phyloP scores from a whole-genome alignment of 1,139 yeast species.

The Tardiomyces depauwii region DNA sequence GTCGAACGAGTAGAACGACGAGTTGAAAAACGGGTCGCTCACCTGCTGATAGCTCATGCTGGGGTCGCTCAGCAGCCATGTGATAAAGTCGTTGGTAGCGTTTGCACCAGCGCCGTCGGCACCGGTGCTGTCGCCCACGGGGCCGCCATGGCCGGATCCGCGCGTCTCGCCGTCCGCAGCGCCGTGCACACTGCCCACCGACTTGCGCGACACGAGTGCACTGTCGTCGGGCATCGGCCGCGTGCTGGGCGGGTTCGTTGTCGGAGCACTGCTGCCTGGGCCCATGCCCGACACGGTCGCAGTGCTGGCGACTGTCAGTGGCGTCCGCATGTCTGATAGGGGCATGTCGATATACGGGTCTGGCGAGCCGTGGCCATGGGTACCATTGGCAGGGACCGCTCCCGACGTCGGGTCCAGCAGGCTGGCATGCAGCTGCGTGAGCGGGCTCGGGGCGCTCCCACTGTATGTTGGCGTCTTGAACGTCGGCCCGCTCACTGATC shows the following conservation, averaged over 20 bases:
- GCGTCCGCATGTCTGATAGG: conserved; percentile 11
- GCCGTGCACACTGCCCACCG: no score
- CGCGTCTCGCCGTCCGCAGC: background rate
- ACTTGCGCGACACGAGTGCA: no score
- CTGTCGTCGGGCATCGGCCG: background rate
- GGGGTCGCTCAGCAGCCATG: conserved; percentile 15
- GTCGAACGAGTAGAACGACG: conserved; percentile 8
- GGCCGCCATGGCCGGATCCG: no score
- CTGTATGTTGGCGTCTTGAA: background rate
- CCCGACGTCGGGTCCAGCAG: background rate
- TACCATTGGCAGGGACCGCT: conserved; percentile 1
- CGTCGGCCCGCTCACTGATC: background rate
- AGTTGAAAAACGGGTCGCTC: conserved; percentile 7
- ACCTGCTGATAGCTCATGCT: conserved; percentile 3
- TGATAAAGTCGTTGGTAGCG: conserved; percentile 10
- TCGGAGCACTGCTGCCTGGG: background rate
- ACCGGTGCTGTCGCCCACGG: no score
- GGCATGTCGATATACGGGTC: conserved; percentile 9
- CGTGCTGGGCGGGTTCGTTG: background rate
- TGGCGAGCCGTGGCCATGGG: conserved; percentile 5
- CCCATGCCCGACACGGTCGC: background rate
- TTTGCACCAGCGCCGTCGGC: background rate
- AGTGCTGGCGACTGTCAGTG: background rate
- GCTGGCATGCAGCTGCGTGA: background rate
- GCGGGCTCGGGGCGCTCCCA: background rate